Conservation (phyloP, 768 basidiomycete species). For the Agaricus blazei region DNA sequence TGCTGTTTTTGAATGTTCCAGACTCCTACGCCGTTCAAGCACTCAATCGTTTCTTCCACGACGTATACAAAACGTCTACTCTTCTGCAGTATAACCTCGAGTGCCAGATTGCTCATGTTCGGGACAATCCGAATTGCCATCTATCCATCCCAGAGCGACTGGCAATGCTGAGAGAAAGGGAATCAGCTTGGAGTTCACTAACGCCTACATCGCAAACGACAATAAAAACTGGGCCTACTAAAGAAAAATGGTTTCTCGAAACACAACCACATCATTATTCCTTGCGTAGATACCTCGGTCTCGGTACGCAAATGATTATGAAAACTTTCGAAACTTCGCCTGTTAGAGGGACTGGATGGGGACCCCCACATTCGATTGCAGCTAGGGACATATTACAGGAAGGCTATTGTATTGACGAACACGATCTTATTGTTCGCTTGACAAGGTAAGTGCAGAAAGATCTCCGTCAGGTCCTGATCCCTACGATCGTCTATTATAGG, state of each 20-base stretch:
- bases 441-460: not conserved
- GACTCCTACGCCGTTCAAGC: too few relatives aligned
- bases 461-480: too few relatives aligned
- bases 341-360: too few relatives aligned
- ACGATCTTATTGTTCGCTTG: not conserved
- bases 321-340: not conserved
- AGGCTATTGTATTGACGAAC: not conserved
- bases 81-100: not conserved
- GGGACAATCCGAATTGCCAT: not conserved
- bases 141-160: not conserved
- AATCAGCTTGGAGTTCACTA: not conserved
- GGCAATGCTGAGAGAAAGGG: not conserved
- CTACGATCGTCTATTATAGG: not conserved
- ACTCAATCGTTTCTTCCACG: too few relatives aligned
- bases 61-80: too few relatives aligned
- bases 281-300: too few relatives aligned
- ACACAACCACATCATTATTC: too few relatives aligned
- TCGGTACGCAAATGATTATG: not conserved
- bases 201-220: not conserved
- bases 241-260: too few relatives aligned
- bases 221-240: not conserved
- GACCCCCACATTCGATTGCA: not conserved
- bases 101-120: not conserved
- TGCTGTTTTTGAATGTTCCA: too few relatives aligned
- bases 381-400: not conserved